Evolutionary conservation across 257 asterid species (phyloP).

Genomic region (Nicotiana tomentosiformis): DNA sequence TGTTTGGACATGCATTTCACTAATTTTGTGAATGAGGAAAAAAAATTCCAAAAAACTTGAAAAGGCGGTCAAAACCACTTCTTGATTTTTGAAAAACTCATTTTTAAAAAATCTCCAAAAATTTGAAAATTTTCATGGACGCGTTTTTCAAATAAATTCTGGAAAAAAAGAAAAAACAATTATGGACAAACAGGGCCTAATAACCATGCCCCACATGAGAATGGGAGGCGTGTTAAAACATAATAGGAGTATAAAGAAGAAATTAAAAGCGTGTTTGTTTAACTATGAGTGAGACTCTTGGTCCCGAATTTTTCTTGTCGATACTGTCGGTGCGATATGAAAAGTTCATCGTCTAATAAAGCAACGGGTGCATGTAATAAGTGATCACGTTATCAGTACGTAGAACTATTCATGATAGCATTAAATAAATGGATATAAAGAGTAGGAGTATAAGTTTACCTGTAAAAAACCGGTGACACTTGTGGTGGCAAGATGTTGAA

Average conservation of each 20-base stretch:
- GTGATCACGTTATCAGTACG: not conserved
- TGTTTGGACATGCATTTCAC: too few species aligned
- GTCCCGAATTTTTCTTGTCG: not conserved
- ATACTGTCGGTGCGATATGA: not conserved
- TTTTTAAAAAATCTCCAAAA: too few species aligned
- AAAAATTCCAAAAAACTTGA: too few species aligned
- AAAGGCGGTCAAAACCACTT: too few species aligned
- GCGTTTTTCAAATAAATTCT: too few species aligned
- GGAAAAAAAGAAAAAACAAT: too few species aligned
- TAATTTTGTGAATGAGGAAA: too few species aligned
- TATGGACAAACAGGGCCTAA: too few species aligned
- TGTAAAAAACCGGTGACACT: conserved; percentile 41
- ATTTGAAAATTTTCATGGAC: too few species aligned
- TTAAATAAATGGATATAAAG: not conserved
- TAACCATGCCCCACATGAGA: not conserved
- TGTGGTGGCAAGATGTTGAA: conserved; percentile 55
- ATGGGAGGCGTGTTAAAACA: not conserved
- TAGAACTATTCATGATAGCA: not conserved
- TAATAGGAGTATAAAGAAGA: too few species aligned
- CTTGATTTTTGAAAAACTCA: too few species aligned
- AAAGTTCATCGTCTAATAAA: not conserved
- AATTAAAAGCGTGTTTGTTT: too few species aligned
- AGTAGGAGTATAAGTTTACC: conserved; percentile 28
- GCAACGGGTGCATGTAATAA: not conserved
- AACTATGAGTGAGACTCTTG: not conserved